Evolutionary conservation across 352 stramenopile genomes (phyloP), one percentile per base, ranked within the genome.

Genomic region (Elongisporangium undulatum): DNA sequence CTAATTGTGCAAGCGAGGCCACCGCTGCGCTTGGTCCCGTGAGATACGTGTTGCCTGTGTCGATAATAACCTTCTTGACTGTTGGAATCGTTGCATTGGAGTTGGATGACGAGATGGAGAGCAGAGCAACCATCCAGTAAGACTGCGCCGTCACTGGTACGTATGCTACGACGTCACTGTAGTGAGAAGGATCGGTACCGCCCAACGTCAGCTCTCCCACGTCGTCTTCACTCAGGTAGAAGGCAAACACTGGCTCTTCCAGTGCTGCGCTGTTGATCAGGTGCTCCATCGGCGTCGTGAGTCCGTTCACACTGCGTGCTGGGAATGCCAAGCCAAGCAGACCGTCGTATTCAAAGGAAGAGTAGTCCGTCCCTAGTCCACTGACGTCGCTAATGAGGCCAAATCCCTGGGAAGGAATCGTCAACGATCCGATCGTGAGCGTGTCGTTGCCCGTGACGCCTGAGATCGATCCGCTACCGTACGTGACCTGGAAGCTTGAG

Each of bases 291-390:
- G 96, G 92, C 6, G 97, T 99, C 56, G 87, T 87, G 1, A 97
- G 72, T 63, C 94, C 82, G 59, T 95, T 90, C 16, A 98, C 90
- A 55, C 80, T 94, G 67, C 99, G 96, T 6, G 83, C 77, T 60
- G 97, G 90, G 64, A 99, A 99, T 23, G 87, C 97, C 16, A 99
- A 70, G 50, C 97, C 97, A 55, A 99, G 89, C 64, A 99, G 98
- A 23, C 97, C 97, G 75, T 99, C 97, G 73, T 99, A 99, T 55
- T 99, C 98, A 61, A 94, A 96, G 16, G 98, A 61, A 21, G 88
- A 93, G 68, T 98, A 99, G 13, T 89, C 94, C 4, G 97, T 72
- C 8, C 97, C 97, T 5, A 99, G 79, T 15, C 97, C 97, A 60
- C 93, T 97, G 13, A 95, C 98, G 69, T 99, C 94, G 56, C 96